Conservation (phyloP, 768 basidiomycete genomes). For the Tephrocybe sp. region DNA sequence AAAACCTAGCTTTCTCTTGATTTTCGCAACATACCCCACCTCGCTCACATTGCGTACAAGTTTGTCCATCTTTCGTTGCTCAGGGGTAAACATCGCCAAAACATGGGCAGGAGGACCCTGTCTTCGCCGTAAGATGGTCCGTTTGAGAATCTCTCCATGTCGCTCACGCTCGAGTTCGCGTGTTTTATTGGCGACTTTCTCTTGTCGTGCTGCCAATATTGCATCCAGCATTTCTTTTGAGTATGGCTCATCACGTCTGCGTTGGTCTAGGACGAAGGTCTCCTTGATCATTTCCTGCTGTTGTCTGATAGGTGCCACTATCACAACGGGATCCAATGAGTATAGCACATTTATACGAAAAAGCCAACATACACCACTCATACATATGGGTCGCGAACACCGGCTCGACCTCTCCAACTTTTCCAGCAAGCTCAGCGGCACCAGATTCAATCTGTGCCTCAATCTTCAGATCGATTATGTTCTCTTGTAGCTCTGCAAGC, state of each 20-base stretch:
- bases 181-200: constrained; percentile 64
- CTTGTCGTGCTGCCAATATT: constrained; percentile 54
- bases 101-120: constrained; percentile 66
- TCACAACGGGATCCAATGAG: neutral
- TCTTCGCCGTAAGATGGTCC: constrained; percentile 44
- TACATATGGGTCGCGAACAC: constrained; percentile 12
- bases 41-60: constrained; percentile 53
- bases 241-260: constrained; percentile 40
- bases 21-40: constrained; percentile 67
- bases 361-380: constrained; percentile 40
- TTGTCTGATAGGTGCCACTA: constrained; percentile 36
- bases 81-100: constrained; percentile 46
- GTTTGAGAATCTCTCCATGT: constrained; percentile 54
- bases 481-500: constrained; percentile 27
- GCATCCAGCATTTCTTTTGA: constrained; percentile 45
- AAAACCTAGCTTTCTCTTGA: constrained; percentile 56
- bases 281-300: constrained; percentile 27
- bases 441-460: constrained; percentile 38
- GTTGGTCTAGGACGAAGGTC: constrained; percentile 35
- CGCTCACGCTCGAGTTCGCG: constrained; percentile 58
- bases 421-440: constrained; percentile 9
- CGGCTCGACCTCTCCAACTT: neutral
- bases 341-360: neutral
- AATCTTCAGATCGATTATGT: constrained; percentile 24
- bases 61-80: constrained; percentile 45